Conservation (phyloP, 805 yeast species). For the Scheffersomyces spartinae region DNA sequence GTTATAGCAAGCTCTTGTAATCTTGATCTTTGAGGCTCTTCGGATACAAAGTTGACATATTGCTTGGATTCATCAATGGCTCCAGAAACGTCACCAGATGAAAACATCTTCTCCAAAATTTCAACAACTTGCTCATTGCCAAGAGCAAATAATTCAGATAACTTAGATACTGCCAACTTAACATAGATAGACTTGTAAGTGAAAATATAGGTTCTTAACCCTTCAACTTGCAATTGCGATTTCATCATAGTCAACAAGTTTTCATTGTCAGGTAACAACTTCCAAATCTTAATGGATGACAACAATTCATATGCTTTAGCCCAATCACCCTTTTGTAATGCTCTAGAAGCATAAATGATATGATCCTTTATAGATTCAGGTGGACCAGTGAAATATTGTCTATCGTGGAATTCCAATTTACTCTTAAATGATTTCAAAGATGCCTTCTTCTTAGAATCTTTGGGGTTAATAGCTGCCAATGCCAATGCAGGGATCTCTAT, state of each 20-base stretch:
- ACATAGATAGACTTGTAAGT: slow-evolving; percentile 68
- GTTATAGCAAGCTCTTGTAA: slow-evolving; percentile 81
- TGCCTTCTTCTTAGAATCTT: slow-evolving; percentile 44
- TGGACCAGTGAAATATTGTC: slow-evolving; percentile 93
- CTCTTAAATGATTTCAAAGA: slow-evolving; percentile 81
- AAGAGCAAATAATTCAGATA: slow-evolving; percentile 59
- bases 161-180: slow-evolving; percentile 56
- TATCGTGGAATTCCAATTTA: slow-evolving; percentile 83
- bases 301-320: slow-evolving; percentile 59
- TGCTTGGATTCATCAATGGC: slow-evolving; percentile 55
- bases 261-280: slow-evolving; percentile 59
- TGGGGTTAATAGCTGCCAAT: slow-evolving; percentile 60
- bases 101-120: slow-evolving; percentile 64
- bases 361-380: slow-evolving; percentile 94
- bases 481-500: slow-evolving; percentile 81
- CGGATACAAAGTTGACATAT: slow-evolving; percentile 49
- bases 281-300: slow-evolving; percentile 76
- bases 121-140: slow-evolving; percentile 43
- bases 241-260: slow-evolving; percentile 60
- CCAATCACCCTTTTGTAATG: slow-evolving; percentile 89
- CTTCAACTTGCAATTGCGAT: slow-evolving; percentile 76
- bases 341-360: slow-evolving; percentile 84
- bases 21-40: slow-evolving; percentile 70
- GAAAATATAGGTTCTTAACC: slow-evolving; percentile 86
- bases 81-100: slow-evolving; percentile 67